These are phyloP conservation scores for Cercospora brassicicola DNA, from an alignment of 2,329 filamentous ascomycete genomes.

Conservation along the genomic window DNA sequence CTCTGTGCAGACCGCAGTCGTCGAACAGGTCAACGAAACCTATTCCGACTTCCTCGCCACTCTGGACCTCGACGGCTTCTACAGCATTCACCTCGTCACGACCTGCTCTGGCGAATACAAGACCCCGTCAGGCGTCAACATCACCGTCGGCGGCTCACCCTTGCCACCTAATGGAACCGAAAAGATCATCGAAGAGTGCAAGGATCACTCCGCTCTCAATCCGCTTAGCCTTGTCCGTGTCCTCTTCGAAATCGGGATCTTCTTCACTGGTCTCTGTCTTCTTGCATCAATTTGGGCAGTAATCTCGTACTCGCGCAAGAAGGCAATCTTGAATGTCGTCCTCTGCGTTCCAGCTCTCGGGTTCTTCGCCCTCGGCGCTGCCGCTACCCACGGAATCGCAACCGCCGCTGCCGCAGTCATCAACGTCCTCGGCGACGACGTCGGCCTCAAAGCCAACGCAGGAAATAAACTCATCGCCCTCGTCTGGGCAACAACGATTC, in stretches of 20 bases:
- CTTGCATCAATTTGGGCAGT: conserved; percentile 48
- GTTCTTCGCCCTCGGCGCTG: conserved; percentile 69
- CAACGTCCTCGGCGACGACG: conserved; percentile 53
- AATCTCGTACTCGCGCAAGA: conserved; percentile 43
- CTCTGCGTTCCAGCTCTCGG: conserved; percentile 53
- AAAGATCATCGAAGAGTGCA: conserved; percentile 57
- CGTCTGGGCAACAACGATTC: conserved; percentile 57
- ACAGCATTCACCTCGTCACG: conserved; percentile 60
- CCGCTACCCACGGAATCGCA: conserved; percentile 67
- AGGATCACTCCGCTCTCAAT: conserved; percentile 55
- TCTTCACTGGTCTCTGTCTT: conserved; percentile 53
- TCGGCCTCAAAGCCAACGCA: conserved; percentile 52
- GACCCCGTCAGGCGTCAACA: conserved; percentile 43
- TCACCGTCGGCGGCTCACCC: conserved; percentile 38
- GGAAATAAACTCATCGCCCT: conserved; percentile 59
- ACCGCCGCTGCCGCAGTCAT: conserved; percentile 55
- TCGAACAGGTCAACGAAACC: conserved; percentile 44
- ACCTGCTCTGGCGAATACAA: conserved; percentile 56
- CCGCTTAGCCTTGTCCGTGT: conserved; percentile 57
- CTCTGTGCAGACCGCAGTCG: conserved; percentile 44
- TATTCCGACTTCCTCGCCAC: conserved; percentile 45
- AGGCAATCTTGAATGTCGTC: conserved; percentile 51
- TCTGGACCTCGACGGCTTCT: conserved; percentile 60
- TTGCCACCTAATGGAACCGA: conserved; percentile 40
- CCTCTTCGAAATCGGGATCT: conserved; percentile 60